Percentiles rank a stretch among this genome's conserved stretches.
These are phyloP conservation scores for Pelargonium australe DNA, from an alignment of 441 rosid species.

Conservation along the genomic window DNA sequence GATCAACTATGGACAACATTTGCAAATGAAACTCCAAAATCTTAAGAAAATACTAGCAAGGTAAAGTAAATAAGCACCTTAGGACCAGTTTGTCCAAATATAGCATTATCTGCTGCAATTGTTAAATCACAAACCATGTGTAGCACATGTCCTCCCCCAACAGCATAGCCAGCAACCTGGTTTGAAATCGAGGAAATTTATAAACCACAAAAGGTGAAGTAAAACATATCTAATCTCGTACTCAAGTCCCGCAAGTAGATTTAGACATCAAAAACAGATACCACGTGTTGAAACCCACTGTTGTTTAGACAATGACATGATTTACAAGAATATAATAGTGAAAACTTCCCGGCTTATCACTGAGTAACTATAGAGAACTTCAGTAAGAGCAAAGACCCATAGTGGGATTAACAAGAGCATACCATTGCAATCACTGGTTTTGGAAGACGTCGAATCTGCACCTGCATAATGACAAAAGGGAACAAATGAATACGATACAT, in stretches of 20 bases:
- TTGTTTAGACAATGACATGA: not conserved
- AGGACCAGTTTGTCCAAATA: constrained; percentile 94
- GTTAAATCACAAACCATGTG: constrained; percentile 97
- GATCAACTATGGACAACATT: not conserved
- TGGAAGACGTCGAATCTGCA: constrained; percentile 89
- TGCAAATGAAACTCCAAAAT: not conserved
- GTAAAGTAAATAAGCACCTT: constrained; percentile 41
- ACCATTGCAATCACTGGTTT: constrained; percentile 96
- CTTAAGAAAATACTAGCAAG: not conserved
- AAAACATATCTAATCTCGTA: not conserved
- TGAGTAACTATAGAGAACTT: not conserved
- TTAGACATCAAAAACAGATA: not conserved
- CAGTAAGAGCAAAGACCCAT: not conserved
- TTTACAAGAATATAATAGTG: not conserved
- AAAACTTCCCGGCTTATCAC: not conserved
- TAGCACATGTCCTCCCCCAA: constrained; percentile 87
- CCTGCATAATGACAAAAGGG: constrained; percentile 34
- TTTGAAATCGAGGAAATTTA: constrained; percentile 12
- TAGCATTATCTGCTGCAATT: constrained; percentile 86
- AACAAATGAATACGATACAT: not conserved
- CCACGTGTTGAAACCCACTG: not conserved
- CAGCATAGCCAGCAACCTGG: constrained; percentile 95
- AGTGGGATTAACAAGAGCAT: constrained; percentile 17
- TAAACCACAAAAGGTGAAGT: not conserved
- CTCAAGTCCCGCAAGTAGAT: not conserved